phyloP scores from a whole-genome alignment of 148 eudicot species.

The Talinum fruticosum region DNA sequence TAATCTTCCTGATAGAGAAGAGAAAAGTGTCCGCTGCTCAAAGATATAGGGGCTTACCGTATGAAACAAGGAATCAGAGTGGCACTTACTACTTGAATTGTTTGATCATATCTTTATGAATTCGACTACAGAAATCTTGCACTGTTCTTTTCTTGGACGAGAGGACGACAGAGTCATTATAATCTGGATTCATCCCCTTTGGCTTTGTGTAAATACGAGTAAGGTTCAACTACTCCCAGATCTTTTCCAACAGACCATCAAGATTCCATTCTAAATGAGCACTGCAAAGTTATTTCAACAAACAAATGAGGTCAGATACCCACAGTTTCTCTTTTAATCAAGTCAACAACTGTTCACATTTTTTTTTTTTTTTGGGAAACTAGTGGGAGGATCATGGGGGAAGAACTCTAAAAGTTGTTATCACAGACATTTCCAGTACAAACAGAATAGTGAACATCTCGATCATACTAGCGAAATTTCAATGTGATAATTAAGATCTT shows the following conservation, averaged over 20 bases:
- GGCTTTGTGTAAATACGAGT: slow-evolving; percentile 98
- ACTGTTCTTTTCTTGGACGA: slow-evolving; percentile 82
- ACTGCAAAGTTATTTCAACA: slow-evolving; percentile 38
- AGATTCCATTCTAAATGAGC: slow-evolving; percentile 99
- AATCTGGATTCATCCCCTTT: slow-evolving; percentile 97
- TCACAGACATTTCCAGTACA: no score
- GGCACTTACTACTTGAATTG: slow-evolving; percentile 81
- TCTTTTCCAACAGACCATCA: slow-evolving; percentile 89
- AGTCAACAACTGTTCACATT: no score
- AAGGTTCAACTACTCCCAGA: slow-evolving; percentile 88
- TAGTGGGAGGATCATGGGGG: neutral
- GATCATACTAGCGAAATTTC: no score
- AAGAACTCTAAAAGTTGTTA: neutral
- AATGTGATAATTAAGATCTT: neutral
- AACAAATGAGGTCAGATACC: neutral
- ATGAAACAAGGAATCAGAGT: neutral
- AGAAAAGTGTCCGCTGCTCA: neutral
- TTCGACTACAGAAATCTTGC: slow-evolving; percentile 80
- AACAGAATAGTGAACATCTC: no score
- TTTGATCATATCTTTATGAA: slow-evolving; percentile 93
- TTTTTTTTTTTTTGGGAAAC: no score
- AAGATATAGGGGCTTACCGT: neutral
- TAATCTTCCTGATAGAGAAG: neutral
- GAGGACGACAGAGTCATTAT: slow-evolving; percentile 89
- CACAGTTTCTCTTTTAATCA: no score